phyloP scores from a whole-genome alignment of 306 rosid genomes.

The Neltuma alba region DNA sequence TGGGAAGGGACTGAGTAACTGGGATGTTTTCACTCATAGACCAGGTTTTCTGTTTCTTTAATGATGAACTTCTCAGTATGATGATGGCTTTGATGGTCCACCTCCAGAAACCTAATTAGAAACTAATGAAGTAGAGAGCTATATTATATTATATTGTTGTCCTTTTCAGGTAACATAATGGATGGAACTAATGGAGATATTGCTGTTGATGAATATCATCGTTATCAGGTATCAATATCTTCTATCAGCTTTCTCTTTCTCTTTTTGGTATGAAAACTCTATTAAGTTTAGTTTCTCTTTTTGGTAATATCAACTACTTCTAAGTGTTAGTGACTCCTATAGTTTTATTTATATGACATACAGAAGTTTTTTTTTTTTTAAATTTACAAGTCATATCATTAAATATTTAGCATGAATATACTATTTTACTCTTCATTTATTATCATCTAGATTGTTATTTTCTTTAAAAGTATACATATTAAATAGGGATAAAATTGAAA shows the following conservation, averaged over 20 bases:
- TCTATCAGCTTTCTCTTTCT: background rate
- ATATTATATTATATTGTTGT: background rate
- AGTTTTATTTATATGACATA: too few relatives aligned
- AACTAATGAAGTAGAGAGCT: background rate
- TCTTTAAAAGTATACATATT: too few relatives aligned
- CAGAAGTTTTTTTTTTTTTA: too few relatives aligned
- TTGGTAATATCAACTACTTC: too few relatives aligned
- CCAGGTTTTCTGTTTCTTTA: constrained; percentile 49
- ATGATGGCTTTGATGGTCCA: background rate
- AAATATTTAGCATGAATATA: too few relatives aligned
- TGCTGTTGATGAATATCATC: constrained; percentile 83
- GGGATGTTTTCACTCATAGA: constrained; percentile 65
- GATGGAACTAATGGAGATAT: constrained; percentile 74
- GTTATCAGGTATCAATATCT: constrained; percentile 53
- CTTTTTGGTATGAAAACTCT: constrained; percentile 19
- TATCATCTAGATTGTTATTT: too few relatives aligned
- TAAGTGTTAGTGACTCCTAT: too few relatives aligned
- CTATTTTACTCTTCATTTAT: too few relatives aligned
- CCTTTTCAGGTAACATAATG: constrained; percentile 47
- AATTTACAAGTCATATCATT: too few relatives aligned
- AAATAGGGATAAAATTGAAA: too few relatives aligned
- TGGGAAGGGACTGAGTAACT: constrained; percentile 66
- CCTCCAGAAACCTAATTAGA: background rate
- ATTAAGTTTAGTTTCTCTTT: background rate
- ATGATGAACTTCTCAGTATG: background rate